Conservation (phyloP, 1,139 yeast species). For the Cylindricascospora bacillispora region DNA sequence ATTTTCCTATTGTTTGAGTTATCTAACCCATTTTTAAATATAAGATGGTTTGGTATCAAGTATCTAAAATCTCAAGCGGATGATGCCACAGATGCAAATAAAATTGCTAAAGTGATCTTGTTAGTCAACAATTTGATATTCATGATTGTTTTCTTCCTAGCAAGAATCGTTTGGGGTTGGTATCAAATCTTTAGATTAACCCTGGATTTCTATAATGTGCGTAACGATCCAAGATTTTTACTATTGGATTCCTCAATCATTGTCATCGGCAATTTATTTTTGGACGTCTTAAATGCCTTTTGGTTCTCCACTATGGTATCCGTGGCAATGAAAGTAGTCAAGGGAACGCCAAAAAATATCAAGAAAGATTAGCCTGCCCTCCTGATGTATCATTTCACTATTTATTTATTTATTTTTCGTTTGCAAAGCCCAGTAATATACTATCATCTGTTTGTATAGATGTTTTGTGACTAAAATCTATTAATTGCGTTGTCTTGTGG, state of each 20-base stretch:
- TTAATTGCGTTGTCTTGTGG: no score
- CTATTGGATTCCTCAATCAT: slow-evolving; percentile 37
- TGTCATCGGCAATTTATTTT: slow-evolving; percentile 46
- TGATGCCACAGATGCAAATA: slow-evolving; percentile 20
- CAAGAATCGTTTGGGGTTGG: slow-evolving; percentile 83
- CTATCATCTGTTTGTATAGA: no score
- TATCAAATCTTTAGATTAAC: slow-evolving; percentile 48
- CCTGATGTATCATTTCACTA: no score
- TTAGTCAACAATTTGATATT: slow-evolving; percentile 59
- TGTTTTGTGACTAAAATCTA: no score
- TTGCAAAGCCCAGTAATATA: no score
- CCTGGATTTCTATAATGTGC: slow-evolving; percentile 36
- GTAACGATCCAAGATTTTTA: slow-evolving; percentile 32
- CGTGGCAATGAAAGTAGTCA: slow-evolving; percentile 42
- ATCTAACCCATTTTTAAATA: slow-evolving; percentile 84
- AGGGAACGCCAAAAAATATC: slow-evolving; percentile 1
- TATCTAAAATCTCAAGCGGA: slow-evolving; percentile 23
- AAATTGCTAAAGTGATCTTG: slow-evolving; percentile 38
- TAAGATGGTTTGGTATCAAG: slow-evolving; percentile 81
- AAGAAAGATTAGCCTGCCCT: no score
- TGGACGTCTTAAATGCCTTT: slow-evolving; percentile 56
- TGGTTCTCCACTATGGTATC: slow-evolving; percentile 79
- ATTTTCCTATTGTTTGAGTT: slow-evolving; percentile 76
- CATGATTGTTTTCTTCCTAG: slow-evolving; percentile 57
- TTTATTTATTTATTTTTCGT: no score